A percentile compares a stretch with the other conserved stretches of the same genome.
Conservation (phyloP, 169 alveolate species). For the Cryptosporidium parvum region DNA sequence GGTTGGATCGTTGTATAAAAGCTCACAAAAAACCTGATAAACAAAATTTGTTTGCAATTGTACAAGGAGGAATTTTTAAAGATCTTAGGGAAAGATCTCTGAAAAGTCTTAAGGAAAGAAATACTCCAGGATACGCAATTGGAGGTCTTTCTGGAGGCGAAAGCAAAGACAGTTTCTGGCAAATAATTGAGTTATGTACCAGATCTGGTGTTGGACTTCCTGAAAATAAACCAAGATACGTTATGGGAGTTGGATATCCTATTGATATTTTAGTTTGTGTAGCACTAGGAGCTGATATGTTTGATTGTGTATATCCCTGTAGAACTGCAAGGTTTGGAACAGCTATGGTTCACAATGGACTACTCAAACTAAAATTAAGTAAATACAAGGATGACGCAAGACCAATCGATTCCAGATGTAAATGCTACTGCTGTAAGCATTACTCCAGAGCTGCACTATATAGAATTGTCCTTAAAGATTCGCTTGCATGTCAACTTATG, state of each 20-base stretch:
- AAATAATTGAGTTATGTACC: slow-evolving; percentile 89
- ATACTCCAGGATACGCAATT: slow-evolving; percentile 97
- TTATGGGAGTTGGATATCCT: slow-evolving; percentile 99
- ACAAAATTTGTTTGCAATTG: slow-evolving; percentile 96
- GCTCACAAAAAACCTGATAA: slow-evolving; percentile 92
- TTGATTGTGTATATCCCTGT: slow-evolving; percentile 99
- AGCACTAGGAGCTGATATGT: slow-evolving; percentile 98
- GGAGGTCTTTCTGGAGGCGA: slow-evolving; percentile 99
- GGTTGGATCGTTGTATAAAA: slow-evolving; percentile 95
- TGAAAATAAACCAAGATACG: slow-evolving; percentile 91
- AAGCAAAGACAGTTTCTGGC: slow-evolving; percentile 94
- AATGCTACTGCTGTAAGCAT: slow-evolving; percentile 92
- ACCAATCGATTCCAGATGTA: slow-evolving; percentile 92
- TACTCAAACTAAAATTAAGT: slow-evolving; percentile 84
- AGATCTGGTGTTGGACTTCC: slow-evolving; percentile 84
- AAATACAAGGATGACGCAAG: slow-evolving; percentile 84
- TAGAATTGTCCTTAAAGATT: slow-evolving; percentile 84
- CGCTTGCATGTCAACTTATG: slow-evolving; percentile 87
- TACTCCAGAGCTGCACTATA: slow-evolving; percentile 93
- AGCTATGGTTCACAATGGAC: slow-evolving; percentile 82
- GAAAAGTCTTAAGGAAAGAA: slow-evolving; percentile 85
- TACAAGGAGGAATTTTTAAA: slow-evolving; percentile 95
- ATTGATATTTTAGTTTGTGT: slow-evolving; percentile 95
- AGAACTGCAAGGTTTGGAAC: slow-evolving; percentile 97
- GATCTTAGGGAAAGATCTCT: slow-evolving; percentile 89